These are phyloP conservation scores for Pleurotus sapidus DNA, from an alignment of 768 basidiomycete species.

Conservation along the genomic window DNA sequence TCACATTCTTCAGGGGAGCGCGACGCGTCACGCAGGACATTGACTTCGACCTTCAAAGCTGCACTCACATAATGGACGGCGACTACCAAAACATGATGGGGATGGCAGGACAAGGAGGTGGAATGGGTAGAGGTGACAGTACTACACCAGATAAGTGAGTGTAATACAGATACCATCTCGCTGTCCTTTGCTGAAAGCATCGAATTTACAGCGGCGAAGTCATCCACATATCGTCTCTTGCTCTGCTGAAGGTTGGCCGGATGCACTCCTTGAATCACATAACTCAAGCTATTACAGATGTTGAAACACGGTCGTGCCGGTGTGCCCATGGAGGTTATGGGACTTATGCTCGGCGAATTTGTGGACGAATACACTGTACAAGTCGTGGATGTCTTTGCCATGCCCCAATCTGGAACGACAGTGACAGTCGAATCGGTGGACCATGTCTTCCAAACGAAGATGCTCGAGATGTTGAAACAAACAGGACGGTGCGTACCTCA, in stretches of 20 bases:
- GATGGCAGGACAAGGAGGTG: conserved; percentile 41
- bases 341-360: conserved; percentile 95
- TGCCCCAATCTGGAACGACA: conserved; percentile 97
- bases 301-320: conserved; percentile 98
- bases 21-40: conserved; percentile 43
- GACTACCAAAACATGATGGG: conserved; percentile 50
- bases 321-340: conserved; percentile 99
- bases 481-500: conserved; percentile 75
- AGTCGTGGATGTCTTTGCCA: conserved; percentile 96
- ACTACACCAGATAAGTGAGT: conserved; percentile 75
- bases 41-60: conserved; percentile 9
- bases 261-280: neutral
- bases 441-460: conserved; percentile 97
- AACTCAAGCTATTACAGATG: conserved; percentile 59
- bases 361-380: conserved; percentile 97
- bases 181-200: neutral
- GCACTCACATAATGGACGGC: conserved; percentile 38
- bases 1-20: conserved; percentile 7
- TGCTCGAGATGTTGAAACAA: conserved; percentile 99
- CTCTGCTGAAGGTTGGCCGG: conserved; percentile 82
- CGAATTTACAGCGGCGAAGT: conserved; percentile 71
- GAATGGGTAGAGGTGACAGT: conserved; percentile 40
- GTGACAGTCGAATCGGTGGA: conserved; percentile 98
- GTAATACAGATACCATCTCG: conserved; percentile 1
- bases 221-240: conserved; percentile 95